Conservation (phyloP, 1,284 basidiomycete species). For the Xerocomus minutiporus region DNA sequence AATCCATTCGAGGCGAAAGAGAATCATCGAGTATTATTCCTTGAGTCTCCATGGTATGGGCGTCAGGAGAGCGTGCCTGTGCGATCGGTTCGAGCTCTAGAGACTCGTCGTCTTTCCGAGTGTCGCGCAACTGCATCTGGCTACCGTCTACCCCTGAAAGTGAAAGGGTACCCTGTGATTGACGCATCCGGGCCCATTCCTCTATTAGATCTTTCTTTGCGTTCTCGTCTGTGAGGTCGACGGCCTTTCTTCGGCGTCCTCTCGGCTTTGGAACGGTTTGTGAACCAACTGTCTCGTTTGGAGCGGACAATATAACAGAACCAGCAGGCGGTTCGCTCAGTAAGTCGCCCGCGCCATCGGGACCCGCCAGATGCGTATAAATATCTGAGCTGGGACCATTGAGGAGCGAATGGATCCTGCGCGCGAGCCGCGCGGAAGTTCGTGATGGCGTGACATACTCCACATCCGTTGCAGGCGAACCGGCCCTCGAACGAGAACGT, state of each 20-base stretch:
- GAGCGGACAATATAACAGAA: slow-evolving; percentile 5
- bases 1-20: neutral
- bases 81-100: neutral
- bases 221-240: slow-evolving; percentile 20
- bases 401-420: slow-evolving; percentile 19
- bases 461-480: slow-evolving; percentile 14
- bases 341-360: slow-evolving; percentile 8
- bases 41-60: neutral
- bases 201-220: slow-evolving; percentile 25
- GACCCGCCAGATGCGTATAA: slow-evolving; percentile 27
- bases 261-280: slow-evolving; percentile 9
- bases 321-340: slow-evolving; percentile 7
- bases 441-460: slow-evolving; percentile 12
- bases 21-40: neutral
- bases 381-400: slow-evolving; percentile 21
- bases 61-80: neutral
- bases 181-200: slow-evolving; percentile 30
- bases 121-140: neutral
- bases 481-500: slow-evolving; percentile 17
- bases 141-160: slow-evolving; percentile 7
- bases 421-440: slow-evolving; percentile 19
- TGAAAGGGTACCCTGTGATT: slow-evolving; percentile 23
- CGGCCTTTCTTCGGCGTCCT: slow-evolving; percentile 15
- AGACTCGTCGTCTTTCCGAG: slow-evolving; percentile 1
- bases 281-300: slow-evolving; percentile 1